Base-by-base conservation (phyloP, 441 rosid genomes). In the Raphanus hybrid region DNA sequence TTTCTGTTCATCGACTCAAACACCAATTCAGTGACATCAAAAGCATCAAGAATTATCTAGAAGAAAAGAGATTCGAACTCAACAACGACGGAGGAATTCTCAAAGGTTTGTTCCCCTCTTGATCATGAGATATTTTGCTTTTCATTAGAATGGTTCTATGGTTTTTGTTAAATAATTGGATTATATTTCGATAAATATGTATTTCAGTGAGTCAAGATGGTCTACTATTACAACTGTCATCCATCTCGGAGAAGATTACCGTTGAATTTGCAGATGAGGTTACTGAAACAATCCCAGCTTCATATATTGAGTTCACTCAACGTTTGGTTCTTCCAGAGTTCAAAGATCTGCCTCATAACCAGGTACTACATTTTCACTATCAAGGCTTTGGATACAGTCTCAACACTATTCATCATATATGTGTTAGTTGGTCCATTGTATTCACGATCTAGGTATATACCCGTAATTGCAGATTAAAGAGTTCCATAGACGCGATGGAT, bases 261-360 rank as follows among this genome's bases (percentile, higher is more conserved):
- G 91, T 87, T 79, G 64, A 80, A 66, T 94, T 94, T 77, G 78
- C 90, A 54, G 97, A 92, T 48, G 91, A 90, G 14, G 78, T 85
- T 50, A 82, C 81, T 29, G 89, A 90, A 81, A 75, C 81, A 3
- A 78, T 85, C 43, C 89, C 89, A 8, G 87, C 94, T 82, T 94
- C 97, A 8, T 91, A 89, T 87, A 89, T 91, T 29, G 96, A 94
- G 86, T 92, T 92, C 43, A 92, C 92, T 8, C 89, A 94, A 82
- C 92, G 97, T 80, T 89, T 88, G 43, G 83, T 91, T 70, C 78
- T 94, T 65, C 97, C 97, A 16, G 85, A 87, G 70, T 88, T 85
- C 73, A 80, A 80, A 65, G 75, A 82, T 79, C 62, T 94, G 57
- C 88, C 89, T 32, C 37, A 48, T 35, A 14, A 61, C 41, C 41